A percentile compares a stretch with the other conserved stretches of the same genome.
These are phyloP conservation scores for Carpinus viminea DNA, from an alignment of 306 rosid species.

Conservation along the genomic window DNA sequence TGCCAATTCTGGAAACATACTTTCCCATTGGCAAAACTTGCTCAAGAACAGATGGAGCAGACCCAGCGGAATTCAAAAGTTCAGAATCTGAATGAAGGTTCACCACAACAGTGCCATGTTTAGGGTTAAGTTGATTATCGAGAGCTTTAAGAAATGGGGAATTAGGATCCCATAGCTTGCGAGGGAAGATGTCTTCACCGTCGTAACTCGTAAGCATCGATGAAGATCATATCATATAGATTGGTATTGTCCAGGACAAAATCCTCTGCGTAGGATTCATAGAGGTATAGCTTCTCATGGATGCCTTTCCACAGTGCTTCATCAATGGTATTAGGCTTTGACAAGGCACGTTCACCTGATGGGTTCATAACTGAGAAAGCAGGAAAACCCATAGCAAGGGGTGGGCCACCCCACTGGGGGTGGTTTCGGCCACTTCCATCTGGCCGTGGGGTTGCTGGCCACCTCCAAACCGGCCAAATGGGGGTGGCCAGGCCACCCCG, in stretches of 20 bases:
- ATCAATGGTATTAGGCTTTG: slow-evolving; percentile 51
- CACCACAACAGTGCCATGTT: slow-evolving; percentile 89
- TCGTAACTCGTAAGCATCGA: slow-evolving; percentile 90
- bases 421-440: too few relatives aligned
- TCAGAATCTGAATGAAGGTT: slow-evolving; percentile 93
- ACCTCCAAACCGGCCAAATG: too few relatives aligned
- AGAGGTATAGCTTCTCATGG: slow-evolving; percentile 78
- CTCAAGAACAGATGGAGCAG: slow-evolving; percentile 48
- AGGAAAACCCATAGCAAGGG: slow-evolving; percentile 96
- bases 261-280: slow-evolving; percentile 82
- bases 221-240: slow-evolving; percentile 71
- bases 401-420: not conserved
- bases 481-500: too few relatives aligned
- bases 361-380: slow-evolving; percentile 67
- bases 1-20: slow-evolving; percentile 59
- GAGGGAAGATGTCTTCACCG: slow-evolving; percentile 88
- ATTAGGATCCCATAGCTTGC: slow-evolving; percentile 67
- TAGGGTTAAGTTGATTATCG: slow-evolving; percentile 62
- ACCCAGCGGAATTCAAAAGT: slow-evolving; percentile 46
- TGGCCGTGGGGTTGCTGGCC: too few relatives aligned
- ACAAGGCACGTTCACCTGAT: slow-evolving; percentile 45
- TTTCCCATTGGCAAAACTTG: slow-evolving; percentile 69
- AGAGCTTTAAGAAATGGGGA: slow-evolving; percentile 71
- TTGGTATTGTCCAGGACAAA: slow-evolving; percentile 46
- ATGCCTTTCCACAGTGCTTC: slow-evolving; percentile 80